Percentiles rank a stretch among this genome's conserved stretches.
Evolutionary conservation across 441 rosid species (phyloP).

Genomic region (Theobroma grandiflorum): DNA sequence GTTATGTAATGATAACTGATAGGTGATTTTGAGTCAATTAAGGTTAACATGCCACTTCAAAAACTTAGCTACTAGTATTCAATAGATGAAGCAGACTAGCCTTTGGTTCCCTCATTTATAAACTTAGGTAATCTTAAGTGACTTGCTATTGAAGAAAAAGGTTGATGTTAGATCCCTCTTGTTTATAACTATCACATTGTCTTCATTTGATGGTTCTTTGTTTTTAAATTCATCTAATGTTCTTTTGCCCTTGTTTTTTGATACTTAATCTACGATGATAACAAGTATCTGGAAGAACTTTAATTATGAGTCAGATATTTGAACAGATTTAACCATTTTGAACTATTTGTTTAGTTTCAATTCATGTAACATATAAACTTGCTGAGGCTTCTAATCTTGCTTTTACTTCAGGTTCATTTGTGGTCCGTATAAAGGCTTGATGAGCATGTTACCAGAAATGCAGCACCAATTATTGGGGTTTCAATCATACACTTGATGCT

Average conservation of each 20-base stretch:
- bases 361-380: not conserved
- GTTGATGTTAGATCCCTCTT: not conserved
- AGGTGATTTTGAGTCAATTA: not conserved
- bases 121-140: not conserved
- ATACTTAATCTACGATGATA: not conserved
- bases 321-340: not conserved
- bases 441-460: not conserved
- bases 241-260: not conserved
- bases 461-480: not conserved
- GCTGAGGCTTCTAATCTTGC: not conserved
- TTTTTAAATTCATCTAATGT: not conserved
- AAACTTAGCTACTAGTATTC: not conserved
- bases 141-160: not conserved
- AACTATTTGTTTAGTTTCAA: slow-evolving; percentile 7
- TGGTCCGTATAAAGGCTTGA: slow-evolving; percentile 75
- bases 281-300: not conserved
- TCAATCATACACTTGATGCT: not conserved
- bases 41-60: not conserved
- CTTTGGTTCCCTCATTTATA: not conserved
- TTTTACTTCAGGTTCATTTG: slow-evolving; percentile 65
- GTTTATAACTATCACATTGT: not conserved
- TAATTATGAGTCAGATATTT: not conserved
- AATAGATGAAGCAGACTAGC: not conserved
- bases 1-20: too few species aligned
- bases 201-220: not conserved